Base-by-base conservation (phyloP, 2,329 filamentous ascomycete genomes). In the Pezicula rhizophila region DNA sequence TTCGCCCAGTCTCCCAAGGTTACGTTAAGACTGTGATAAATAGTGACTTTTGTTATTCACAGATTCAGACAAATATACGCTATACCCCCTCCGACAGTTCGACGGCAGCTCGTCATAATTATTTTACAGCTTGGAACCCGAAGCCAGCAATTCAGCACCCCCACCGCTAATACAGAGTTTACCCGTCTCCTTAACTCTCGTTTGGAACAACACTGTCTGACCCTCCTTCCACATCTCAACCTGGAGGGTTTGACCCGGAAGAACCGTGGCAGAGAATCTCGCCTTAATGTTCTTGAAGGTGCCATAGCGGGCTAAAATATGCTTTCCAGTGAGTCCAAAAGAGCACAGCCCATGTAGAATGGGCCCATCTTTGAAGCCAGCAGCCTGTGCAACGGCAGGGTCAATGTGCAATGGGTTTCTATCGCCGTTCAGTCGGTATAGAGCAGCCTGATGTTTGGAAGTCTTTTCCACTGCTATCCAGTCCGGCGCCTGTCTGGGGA, bases 271-370 rank as follows among this genome's bases (percentile, higher is more conserved):
- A 2, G 89, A 89, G 66, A 96, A 96, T 55, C 90, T 78, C 18
- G 93, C 90, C 78, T 96, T 96, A 73, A 96, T 84, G 73, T 89
- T 95, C 77, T 87, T 89, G 73, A 87, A 90, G 42, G 79, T 71
- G 4, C 93, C 93, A 63, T 84, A 97, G 55, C 77, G 85, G 70
- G 89, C 80, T 66, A 91, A 86, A 35, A 99, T 82, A 52, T 92
- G 90, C 78, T 96, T 96, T 56, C 85, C 89, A 14, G 88, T 85
- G 57, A 97, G 82, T 59, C 93, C 93, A 63, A 99, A 92, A 66
- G 84, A 93, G 79, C 90, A 96, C 33, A 99, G 81, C n/a, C 93
- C 93, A 74, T 99, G 93, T 47, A 99, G 76, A 66, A 99, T 99
- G 12, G 93, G 93, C 18, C 18, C 18, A 25, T 76, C 81, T 72